Evolutionary conservation across 345 rosid species (phyloP).

Genomic region (Acer yangbiense): DNA sequence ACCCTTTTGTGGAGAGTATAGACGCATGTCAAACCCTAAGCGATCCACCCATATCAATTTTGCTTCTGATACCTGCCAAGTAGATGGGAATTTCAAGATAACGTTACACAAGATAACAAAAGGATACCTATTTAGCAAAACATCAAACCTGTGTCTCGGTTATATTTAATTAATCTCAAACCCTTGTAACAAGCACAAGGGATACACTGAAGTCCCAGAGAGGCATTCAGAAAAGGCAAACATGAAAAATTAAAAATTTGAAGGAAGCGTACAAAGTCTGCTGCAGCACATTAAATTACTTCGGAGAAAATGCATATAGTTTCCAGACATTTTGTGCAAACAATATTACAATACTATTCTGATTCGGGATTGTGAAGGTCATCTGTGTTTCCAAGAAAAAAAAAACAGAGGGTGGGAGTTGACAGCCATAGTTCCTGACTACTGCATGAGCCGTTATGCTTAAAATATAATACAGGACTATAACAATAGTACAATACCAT

Average conservation of each 20-base stretch:
- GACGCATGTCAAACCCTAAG: slow-evolving; percentile 78
- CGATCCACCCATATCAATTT: slow-evolving; percentile 92
- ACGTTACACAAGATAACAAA: not conserved
- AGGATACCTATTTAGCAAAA: not conserved
- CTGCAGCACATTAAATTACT: not conserved
- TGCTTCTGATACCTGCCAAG: slow-evolving; percentile 67
- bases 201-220: not conserved
- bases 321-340: no score
- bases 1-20: slow-evolving; percentile 54
- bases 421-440: no score
- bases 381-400: no score
- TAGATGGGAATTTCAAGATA: slow-evolving; percentile 15
- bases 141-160: not conserved
- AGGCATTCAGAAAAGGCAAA: not conserved
- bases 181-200: not conserved
- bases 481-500: no score
- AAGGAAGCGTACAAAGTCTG: not conserved
- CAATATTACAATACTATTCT: no score
- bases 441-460: no score
- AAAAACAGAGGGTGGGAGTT: no score
- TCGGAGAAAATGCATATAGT: no score
- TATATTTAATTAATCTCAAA: not conserved
- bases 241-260: not conserved
- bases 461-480: no score
- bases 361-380: no score